phyloP scores from a whole-genome alignment of 768 basidiomycete genomes.

The Ramaria sp. region DNA sequence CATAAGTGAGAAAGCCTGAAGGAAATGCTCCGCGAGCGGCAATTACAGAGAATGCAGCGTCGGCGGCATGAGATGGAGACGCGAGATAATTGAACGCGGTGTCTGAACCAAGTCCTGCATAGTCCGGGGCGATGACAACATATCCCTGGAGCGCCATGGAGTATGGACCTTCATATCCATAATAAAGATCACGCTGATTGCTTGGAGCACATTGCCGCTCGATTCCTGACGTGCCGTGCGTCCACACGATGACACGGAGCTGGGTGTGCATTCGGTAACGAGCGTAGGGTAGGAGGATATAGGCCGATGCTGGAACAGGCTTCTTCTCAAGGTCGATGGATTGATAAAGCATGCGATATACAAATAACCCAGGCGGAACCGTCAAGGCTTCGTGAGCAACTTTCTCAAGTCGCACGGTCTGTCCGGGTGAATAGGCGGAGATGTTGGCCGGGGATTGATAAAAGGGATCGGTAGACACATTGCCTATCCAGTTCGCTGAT shows the following conservation, averaged over 20 bases:
- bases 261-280: neutral
- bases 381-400: neutral
- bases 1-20: neutral
- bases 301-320: constrained; percentile 1
- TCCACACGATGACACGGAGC: constrained; percentile 1
- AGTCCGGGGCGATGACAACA: constrained; percentile 3
- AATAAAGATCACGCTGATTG: constrained; percentile 3
- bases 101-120: constrained; percentile 5
- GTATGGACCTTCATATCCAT: neutral
- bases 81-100: constrained; percentile 5
- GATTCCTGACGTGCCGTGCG: constrained; percentile 4
- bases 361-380: neutral
- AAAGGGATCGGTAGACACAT: constrained; percentile 4
- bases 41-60: neutral
- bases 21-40: neutral
- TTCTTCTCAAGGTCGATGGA: neutral
- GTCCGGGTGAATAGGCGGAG: neutral
- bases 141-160: constrained; percentile 5
- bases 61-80: neutral
- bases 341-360: constrained; percentile 5
- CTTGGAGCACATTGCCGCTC: constrained; percentile 5
- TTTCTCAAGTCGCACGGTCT: neutral
- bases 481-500: neutral
- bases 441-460: constrained; percentile 1
- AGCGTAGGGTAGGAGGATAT: constrained; percentile 2